Evolutionary conservation across 225 moss, liverwort and hornwort species (phyloP), one percentile per base, ranked within the genome.

Genomic region (Asterella californica): DNA sequence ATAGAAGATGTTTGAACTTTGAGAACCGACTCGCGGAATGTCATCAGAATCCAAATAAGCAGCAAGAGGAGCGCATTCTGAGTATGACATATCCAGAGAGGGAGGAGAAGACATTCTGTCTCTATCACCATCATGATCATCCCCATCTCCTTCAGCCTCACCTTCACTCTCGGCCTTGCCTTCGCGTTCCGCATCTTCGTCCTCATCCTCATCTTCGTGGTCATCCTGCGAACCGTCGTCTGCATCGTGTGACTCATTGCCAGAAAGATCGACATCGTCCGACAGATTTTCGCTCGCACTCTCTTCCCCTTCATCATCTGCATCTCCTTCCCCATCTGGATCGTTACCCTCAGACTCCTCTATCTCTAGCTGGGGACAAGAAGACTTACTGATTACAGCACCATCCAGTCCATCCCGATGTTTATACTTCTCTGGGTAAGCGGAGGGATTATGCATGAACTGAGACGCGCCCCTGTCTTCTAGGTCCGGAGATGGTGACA

Each of bases 121-220:
- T 45, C 85, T 81, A 73, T 89, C 94, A 36, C 88, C 90, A 61
- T 91, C 91, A 81, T 88, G 85, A 65, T 90, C 94, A 78, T 92
- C 96, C 65, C 90, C 94, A 76, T 91, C 90, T 29, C 86, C 91
- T 73, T 97, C 93, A 49, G 93, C 96, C 82, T 94, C 92, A 67
- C 92, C 94, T 79, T 94, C 96, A 81, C 90, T 87, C 85, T 97
- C 93, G 9, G 84, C 93, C 78, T 94, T 93, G 68, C 89, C 92
- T 69, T 94, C 93, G 9, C 91, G 88, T 57, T 90, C 93, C 27
- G 80, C 88, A 34, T 91, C 94, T 78, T 96, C 92, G 59, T 95
- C 96, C 49, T 96, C 94, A 55, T 91, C 91, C 64, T 97, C 96
- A 15, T 90, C 90, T 69, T 93, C 92, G 65, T 92, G 91, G 79